Evolutionary conservation across 2,329 filamentous ascomycete species (phyloP).

Genomic region (Aspergillus quadrilineatus): DNA sequence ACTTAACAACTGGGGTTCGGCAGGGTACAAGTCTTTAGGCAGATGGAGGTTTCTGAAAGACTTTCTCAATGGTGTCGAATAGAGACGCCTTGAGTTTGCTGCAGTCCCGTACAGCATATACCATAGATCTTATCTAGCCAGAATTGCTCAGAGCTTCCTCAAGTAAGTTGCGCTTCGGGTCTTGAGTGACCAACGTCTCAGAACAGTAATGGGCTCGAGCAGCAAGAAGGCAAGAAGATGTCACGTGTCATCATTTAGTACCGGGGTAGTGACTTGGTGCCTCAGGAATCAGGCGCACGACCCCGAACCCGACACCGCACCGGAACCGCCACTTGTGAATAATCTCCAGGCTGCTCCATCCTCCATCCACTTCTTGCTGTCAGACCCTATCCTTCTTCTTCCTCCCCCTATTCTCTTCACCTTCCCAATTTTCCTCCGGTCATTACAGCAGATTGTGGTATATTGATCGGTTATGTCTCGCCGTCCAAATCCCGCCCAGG

Average conservation of each 20-base stretch:
- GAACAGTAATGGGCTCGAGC: too few relatives aligned
- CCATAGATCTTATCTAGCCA: too few relatives aligned
- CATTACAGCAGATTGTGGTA: conserved; percentile 10
- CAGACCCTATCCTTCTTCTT: conserved; percentile 8
- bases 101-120: too few relatives aligned
- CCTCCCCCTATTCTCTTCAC: conserved; percentile 5
- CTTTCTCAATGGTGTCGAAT: neutral
- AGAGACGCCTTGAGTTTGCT: neutral
- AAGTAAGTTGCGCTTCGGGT: too few relatives aligned
- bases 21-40: neutral
- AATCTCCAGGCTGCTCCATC: conserved; percentile 17
- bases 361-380: conserved; percentile 16
- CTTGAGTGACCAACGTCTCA: too few relatives aligned
- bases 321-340: conserved; percentile 28
- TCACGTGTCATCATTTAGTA: conserved; percentile 25
- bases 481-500: conserved; percentile 73
- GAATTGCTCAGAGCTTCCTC: too few relatives aligned
- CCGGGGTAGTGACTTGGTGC: conserved; percentile 9
- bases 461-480: conserved; percentile 36
- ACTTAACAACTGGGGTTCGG: neutral
- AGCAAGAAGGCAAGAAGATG: conserved; percentile 18
- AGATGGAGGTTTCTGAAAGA: conserved; percentile 4
- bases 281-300: conserved; percentile 25
- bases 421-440: conserved; percentile 9
- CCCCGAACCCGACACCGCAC: conserved; percentile 20